These are phyloP conservation scores for Graphilbum sp. DNA, from an alignment of 2,329 filamentous ascomycete species.

Conservation along the genomic window DNA sequence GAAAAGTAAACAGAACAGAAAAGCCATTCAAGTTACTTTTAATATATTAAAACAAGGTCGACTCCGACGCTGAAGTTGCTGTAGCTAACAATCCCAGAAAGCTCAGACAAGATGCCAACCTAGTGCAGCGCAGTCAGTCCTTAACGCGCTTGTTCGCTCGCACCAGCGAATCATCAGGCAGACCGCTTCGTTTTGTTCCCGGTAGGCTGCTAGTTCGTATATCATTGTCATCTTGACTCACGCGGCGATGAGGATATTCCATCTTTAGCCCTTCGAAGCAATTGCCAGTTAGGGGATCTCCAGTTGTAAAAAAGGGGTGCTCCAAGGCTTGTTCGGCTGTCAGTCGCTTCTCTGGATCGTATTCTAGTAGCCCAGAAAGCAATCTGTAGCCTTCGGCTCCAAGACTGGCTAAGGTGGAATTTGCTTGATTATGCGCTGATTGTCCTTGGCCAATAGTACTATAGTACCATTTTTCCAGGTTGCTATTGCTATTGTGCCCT, in stretches of 20 bases:
- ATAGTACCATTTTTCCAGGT: slow-evolving; percentile 69
- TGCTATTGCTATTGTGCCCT: slow-evolving; percentile 22
- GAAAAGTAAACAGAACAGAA: too few relatives aligned
- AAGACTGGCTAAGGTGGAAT: slow-evolving; percentile 47
- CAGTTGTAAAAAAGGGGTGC: slow-evolving; percentile 73
- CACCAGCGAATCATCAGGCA: slow-evolving; percentile 65
- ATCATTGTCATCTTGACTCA: slow-evolving; percentile 91
- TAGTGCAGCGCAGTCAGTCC: slow-evolving; percentile 18
- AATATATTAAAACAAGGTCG: too few relatives aligned
- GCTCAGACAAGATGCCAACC: not conserved
- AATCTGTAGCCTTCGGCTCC: slow-evolving; percentile 69
- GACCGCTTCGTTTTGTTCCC: slow-evolving; percentile 74
- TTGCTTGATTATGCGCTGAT: too few relatives aligned
- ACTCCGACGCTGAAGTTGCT: too few relatives aligned
- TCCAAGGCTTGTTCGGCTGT: slow-evolving; percentile 80
- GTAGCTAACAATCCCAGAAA: not conserved
- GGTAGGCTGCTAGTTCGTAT: slow-evolving; percentile 80
- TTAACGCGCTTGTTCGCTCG: slow-evolving; percentile 46
- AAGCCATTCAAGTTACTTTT: too few relatives aligned
- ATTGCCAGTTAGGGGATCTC: slow-evolving; percentile 57
- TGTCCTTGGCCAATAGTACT: slow-evolving; percentile 47
- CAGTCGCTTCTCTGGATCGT: slow-evolving; percentile 77
- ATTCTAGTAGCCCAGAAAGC: slow-evolving; percentile 70
- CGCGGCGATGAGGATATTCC: slow-evolving; percentile 78
- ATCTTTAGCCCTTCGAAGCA: slow-evolving; percentile 83